phyloP scores from a whole-genome alignment of 257 asterid genomes.

The Leptodermis oblonga region DNA sequence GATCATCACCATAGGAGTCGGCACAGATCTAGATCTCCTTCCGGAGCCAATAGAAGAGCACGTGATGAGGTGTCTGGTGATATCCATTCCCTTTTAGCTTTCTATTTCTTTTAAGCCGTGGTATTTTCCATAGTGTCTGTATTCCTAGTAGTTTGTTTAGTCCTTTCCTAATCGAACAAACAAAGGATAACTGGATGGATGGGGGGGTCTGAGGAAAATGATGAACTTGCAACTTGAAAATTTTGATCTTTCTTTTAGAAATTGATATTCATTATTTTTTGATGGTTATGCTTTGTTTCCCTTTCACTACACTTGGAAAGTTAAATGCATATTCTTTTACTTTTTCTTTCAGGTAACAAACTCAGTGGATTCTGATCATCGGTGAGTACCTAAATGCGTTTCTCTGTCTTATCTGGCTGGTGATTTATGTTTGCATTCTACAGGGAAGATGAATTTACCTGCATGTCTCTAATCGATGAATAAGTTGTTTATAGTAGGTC shows the following conservation, averaged over 20 bases:
- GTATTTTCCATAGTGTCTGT: not conserved
- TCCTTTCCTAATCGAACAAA: too few relatives aligned
- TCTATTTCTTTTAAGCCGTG: conserved; percentile 9
- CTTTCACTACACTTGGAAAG: not conserved
- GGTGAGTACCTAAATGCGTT: conserved; percentile 42
- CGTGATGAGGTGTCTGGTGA: conserved; percentile 92
- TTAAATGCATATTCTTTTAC: conserved; percentile 28
- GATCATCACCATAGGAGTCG: conserved; percentile 51
- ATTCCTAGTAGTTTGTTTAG: too few relatives aligned
- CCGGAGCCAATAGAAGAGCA: conserved; percentile 45
- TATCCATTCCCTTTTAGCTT: conserved; percentile 38
- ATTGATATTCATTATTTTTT: not conserved
- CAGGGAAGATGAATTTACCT: not conserved
- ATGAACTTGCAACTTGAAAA: not conserved
- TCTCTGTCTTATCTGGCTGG: not conserved
- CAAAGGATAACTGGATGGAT: not conserved
- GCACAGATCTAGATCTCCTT: conserved; percentile 71
- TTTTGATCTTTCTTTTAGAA: not conserved
- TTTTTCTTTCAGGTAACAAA: conserved; percentile 57
- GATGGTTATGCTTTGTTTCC: not conserved
- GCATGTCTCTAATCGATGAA: not conserved
- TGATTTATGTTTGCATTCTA: not conserved
- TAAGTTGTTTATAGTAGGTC: not conserved
- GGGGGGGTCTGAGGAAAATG: not conserved
- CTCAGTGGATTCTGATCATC: conserved; percentile 48